Percentiles rank a stretch among this genome's conserved stretches.
These are phyloP conservation scores for Tuber umbilicatum DNA, from an alignment of 495 filamentous ascomycete species.

Conservation along the genomic window DNA sequence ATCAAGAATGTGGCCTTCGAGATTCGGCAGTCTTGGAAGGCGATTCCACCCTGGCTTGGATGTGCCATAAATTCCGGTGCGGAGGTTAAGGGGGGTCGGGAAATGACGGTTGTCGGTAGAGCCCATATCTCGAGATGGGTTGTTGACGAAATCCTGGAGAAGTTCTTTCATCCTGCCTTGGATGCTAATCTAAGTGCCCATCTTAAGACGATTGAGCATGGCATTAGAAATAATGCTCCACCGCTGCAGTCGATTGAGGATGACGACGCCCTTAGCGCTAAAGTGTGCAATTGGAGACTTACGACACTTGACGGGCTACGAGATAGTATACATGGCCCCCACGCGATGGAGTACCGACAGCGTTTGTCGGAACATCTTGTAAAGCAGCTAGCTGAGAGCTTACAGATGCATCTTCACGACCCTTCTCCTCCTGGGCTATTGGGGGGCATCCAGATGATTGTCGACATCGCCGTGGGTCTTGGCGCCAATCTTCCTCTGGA, in stretches of 20 bases:
- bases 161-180: slow-evolving; percentile 82
- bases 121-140: slow-evolving; percentile 86
- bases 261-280: slow-evolving; percentile 76
- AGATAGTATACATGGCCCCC: slow-evolving; percentile 58
- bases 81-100: slow-evolving; percentile 71
- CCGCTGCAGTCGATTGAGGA: slow-evolving; percentile 71
- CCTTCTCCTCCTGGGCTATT: slow-evolving; percentile 70
- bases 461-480: slow-evolving; percentile 84
- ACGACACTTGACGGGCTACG: slow-evolving; percentile 87
- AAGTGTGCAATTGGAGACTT: slow-evolving; percentile 87
- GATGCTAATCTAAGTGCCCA: slow-evolving; percentile 66
- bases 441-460: slow-evolving; percentile 77
- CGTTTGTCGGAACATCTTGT: slow-evolving; percentile 63
- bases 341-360: slow-evolving; percentile 56
- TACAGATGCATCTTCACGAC: slow-evolving; percentile 67
- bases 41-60: slow-evolving; percentile 70
- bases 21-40: slow-evolving; percentile 85
- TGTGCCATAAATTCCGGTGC: slow-evolving; percentile 77
- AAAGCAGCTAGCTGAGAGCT: slow-evolving; percentile 59
- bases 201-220: slow-evolving; percentile 81
- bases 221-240: slow-evolving; percentile 69
- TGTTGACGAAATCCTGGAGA: slow-evolving; percentile 82
- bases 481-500: slow-evolving; percentile 81
- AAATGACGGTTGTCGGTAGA: slow-evolving; percentile 94
- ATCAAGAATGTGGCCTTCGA: slow-evolving; percentile 94